A percentile compares a stretch with the other conserved stretches of the same genome.
Evolutionary conservation across 2,329 filamentous ascomycete genomes (phyloP).

Genomic region (Triangularia verruculosa): DNA sequence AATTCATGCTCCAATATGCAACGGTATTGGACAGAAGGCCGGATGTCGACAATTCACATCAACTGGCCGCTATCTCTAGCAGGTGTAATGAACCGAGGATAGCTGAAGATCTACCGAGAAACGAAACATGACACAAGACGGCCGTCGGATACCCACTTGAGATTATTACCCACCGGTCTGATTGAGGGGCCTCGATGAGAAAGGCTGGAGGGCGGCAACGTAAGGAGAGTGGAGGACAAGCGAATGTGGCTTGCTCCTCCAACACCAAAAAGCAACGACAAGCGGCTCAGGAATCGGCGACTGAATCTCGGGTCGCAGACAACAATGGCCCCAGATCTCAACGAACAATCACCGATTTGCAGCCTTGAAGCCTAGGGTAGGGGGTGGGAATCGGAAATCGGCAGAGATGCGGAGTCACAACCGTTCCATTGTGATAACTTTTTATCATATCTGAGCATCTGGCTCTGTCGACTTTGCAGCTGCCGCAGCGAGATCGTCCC

Average conservation of each 20-base stretch:
- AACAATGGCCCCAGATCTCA: not conserved
- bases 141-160: not conserved
- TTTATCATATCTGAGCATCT: not conserved
- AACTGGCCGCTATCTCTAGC: not conserved
- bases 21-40: not conserved
- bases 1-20: not conserved
- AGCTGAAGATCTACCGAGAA: not conserved
- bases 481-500: not conserved
- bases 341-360: not conserved
- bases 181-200: not conserved
- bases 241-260: not conserved
- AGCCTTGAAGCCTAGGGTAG: not conserved
- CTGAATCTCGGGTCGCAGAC: not conserved
- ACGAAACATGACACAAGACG: not conserved
- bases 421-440: not conserved
- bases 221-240: not conserved
- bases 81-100: not conserved
- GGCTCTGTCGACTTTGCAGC: not conserved
- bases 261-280: not conserved
- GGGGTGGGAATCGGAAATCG: not conserved
- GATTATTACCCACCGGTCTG: conserved; percentile 1
- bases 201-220: not conserved
- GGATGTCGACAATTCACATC: not conserved
- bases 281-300: not conserved
- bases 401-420: not conserved